phyloP scores from a whole-genome alignment of 73 alveolate genomes.

The Paramecium biaurelia region DNA sequence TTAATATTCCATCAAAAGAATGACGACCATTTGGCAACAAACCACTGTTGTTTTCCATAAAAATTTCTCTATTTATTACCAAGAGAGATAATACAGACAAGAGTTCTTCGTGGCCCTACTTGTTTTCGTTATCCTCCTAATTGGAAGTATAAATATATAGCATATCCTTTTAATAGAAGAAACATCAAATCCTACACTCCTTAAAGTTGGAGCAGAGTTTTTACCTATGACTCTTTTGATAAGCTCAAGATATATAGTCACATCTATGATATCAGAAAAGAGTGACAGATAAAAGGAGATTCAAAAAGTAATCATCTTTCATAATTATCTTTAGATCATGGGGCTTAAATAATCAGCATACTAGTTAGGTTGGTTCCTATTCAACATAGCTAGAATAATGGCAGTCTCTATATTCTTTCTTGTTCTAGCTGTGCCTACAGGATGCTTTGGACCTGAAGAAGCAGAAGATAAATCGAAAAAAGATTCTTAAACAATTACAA shows the following conservation, averaged over 20 bases:
- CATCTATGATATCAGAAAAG: slow-evolving; percentile 30
- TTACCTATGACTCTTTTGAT: slow-evolving; percentile 18
- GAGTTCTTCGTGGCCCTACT: background rate
- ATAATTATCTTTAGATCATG: background rate
- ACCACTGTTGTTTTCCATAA: background rate
- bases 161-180: background rate
- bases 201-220: background rate
- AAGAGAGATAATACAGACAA: background rate
- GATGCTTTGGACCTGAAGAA: background rate
- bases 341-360: slow-evolving; percentile 22
- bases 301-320: background rate
- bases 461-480: background rate
- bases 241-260: background rate
- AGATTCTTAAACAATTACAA: background rate
- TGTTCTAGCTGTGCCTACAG: background rate
- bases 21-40: background rate
- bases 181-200: background rate
- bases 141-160: background rate
- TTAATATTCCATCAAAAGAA: background rate
- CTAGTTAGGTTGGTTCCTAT: slow-evolving; percentile 8
- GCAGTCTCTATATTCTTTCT: background rate
- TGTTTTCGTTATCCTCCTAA: background rate
- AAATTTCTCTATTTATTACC: background rate
- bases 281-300: slow-evolving; percentile 27
- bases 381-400: background rate